Evolutionary conservation across 495 filamentous ascomycete species (phyloP), one percentile per base, ranked within the genome.

Genomic region (Annulohypoxylon maeteangense): DNA sequence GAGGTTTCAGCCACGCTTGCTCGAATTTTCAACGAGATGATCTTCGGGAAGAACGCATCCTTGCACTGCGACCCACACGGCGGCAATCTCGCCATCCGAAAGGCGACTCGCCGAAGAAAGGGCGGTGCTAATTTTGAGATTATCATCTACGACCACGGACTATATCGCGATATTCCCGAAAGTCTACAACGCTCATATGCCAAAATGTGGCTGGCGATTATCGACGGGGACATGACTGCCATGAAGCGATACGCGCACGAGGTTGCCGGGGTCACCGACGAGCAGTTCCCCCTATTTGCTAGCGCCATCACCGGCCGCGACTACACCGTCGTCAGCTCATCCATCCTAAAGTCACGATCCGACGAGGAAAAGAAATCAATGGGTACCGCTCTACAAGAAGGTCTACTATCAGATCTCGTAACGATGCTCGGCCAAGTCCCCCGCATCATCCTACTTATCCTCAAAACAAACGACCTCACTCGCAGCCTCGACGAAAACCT

Each of bases 11-110:
- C 96, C 0, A 91, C 95, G 0, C 81, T 99, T 4, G 90, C 95
- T 2, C 89, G 90, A 51, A 94, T 98, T 62, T 99, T 99, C 86
- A 99, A 99, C 82, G 94, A 97, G 78, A 99, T 99, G 96, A 97
- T 99, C 64, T 99, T 99, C 72, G 95, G 95, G 29, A 88, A 90
- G 51, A 83, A 90, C 66, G 94, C 95, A 1, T 92, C 95, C 0
- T 83, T 99, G 34, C 96, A 99, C 81, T 99, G 96, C 78, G 96
- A 99, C 75, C 96, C 96, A 2, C 96, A 99, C 75, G 95, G 94
- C 59, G 96, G 96, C 31, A 99, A 99, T 77, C 92, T 98, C 29
- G 95, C 96, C 27, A 93, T 99, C 67, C 89, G 95, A 27, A 87
- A 89, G 72, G 94, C 93, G 72, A 70, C 81, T 14, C 78, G 77